Base-by-base conservation (phyloP, 345 rosid species). In the Rhodomyrtus tomentosa region DNA sequence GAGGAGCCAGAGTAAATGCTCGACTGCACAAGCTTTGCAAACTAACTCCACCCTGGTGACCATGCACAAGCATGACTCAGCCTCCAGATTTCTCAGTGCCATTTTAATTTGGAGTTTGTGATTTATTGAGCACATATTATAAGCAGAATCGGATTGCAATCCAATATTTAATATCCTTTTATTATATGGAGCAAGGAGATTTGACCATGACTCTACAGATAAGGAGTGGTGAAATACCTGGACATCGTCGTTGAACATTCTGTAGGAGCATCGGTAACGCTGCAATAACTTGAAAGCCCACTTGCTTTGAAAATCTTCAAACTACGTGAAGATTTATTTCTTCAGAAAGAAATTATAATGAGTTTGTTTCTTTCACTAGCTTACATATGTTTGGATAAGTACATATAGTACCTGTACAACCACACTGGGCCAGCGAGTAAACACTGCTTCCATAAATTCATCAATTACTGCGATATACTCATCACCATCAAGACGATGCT, bases 231-330 rank as follows among this genome's bases (percentile, higher is more conserved):
- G 88, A 81, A 86, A 85, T 89, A 95, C 98, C 98, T 97, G 98
- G 89, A 97, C 99, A 91, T 97, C 99, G 91, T 97, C 99, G 25
- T 97, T 97, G 86, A 97, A 97, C 99, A 97, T 97, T 87, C 98
- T 92, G 84, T 94, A 92, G 45, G 88, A 86, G 87, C 87, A 87
- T 91, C 99, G 94, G 82, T 94, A 97, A 40, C 98, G 92, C 93
- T 94, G 98, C 92, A 97, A 89, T 86, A 97, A 89, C 93, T 95
- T 95, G 91, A 97, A 94, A 72, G 99, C 99, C 99, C 99, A 97
- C 91, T 97, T 97, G 95, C 99, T 97, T 90, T 97, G 98, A 89
- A 97, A 97, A 92, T 97, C 99, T 91, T 97, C 99, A 89, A 97
- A 97, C 98, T 97, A 91, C 87, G 89, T 81, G 85, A 81, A 85